Base-by-base conservation (phyloP, 1,139 yeast genomes). In the Torulaspora globosa region DNA sequence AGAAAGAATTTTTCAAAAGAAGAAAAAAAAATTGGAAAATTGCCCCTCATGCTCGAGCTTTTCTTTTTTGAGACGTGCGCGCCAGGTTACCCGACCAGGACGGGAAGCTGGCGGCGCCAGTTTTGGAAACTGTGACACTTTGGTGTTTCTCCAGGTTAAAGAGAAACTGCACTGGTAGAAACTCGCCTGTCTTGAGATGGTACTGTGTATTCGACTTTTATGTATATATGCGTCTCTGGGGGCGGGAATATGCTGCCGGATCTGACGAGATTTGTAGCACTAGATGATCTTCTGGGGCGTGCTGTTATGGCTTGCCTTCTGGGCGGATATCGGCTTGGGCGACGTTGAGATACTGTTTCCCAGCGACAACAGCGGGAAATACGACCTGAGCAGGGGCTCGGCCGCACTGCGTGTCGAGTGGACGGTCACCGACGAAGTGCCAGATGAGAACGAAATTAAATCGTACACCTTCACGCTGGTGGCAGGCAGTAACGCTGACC, bases 401-500 rank as follows among this genome's bases (percentile, higher is more conserved):
- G 80, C 71, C 12, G 41, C 68, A 0, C 60, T 89, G 36, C 61
- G 68, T 1, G 56, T 87, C 16, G 55, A 66, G 24, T 88, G 96
- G 95, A 61, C 66, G 6, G 88, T 84, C 55, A 70, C 70, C 32
- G 76, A 72, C 23, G 60, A 66, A n/a, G 53, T 57, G 1, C 84
- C 83, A 2, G 54, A 70, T 2, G 63, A 83, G 36, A 40, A 58
- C 0, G 72, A 75, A 5, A 75, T 79, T 26, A 54, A 66, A 6
- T 49, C 70, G 0, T 79, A 76, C 50, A 71, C 82, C 2, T 72
- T 89, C 48, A 65, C 72, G 16, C 70, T 89, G 44, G 84, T 94
- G 68, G 76, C 94, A 1, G 95, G 95, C n/a, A 65, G 81, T 12
- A 76, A 80, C 58, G 35, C 63, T 14, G 61, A 69, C 9, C 73